Evolutionary conservation across 2,329 filamentous ascomycete genomes (phyloP).

Genomic region (Fusarium sacchari): DNA sequence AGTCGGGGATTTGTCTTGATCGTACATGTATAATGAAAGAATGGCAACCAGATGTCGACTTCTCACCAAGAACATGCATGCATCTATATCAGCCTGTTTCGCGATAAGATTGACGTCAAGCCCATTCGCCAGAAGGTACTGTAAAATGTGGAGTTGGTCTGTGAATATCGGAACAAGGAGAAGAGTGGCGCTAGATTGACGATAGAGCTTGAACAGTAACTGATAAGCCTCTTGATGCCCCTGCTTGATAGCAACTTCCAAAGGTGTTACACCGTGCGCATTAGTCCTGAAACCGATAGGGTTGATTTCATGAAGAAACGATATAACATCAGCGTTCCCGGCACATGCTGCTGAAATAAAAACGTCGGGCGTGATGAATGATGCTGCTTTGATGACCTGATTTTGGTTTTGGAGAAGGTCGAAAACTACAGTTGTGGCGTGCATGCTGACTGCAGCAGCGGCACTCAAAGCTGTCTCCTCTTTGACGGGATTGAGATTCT

Average conservation of each 20-base stretch:
- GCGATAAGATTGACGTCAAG: rapidly evolving
- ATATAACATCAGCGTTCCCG: neutral
- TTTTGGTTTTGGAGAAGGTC: rapidly evolving
- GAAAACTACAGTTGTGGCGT: rapidly evolving
- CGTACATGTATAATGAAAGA: too few relatives aligned
- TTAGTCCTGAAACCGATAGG: rapidly evolving
- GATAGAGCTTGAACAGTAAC: neutral
- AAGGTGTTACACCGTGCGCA: neutral
- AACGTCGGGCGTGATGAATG: rapidly evolving
- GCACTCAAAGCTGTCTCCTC: rapidly evolving
- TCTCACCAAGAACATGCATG: rapidly evolving
- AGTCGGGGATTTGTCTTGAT: neutral
- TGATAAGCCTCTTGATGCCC: neutral
- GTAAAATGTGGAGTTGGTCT: rapidly evolving
- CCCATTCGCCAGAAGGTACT: rapidly evolving
- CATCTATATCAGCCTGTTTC: rapidly evolving
- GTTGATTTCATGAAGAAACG: rapidly evolving
- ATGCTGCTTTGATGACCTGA: rapidly evolving
- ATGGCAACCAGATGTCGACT: too few relatives aligned
- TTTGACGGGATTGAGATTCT: too few relatives aligned
- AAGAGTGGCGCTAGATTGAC: neutral
- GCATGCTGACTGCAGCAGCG: neutral
- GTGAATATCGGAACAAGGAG: neutral
- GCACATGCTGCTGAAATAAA: neutral
- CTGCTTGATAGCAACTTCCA: neutral